Percentiles rank a stretch among this genome's conserved stretches.
Conservation (phyloP, 306 rosid genomes). For the Cucurbita ficifolia region DNA sequence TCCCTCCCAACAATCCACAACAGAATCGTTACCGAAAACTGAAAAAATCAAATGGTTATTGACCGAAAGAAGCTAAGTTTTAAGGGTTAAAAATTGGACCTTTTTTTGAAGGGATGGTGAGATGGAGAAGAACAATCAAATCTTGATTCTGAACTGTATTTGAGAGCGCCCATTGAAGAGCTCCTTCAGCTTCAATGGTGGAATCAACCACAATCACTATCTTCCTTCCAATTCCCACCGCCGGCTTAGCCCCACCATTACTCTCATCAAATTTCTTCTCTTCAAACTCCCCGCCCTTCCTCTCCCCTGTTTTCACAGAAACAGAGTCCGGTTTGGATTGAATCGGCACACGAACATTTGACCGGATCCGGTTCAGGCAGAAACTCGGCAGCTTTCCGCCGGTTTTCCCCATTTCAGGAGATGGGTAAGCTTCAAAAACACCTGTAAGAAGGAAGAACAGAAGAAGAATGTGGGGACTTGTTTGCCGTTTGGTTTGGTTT, state of each 20-base stretch:
- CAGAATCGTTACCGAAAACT: too few relatives aligned
- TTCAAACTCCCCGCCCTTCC: slow-evolving; percentile 5
- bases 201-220: slow-evolving; percentile 92
- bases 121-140: slow-evolving; percentile 53
- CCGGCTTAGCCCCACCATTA: slow-evolving; percentile 23
- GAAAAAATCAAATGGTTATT: too few relatives aligned
- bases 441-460: neutral
- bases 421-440: neutral
- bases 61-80: too few relatives aligned
- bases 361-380: slow-evolving; percentile 76
- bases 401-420: slow-evolving; percentile 52
- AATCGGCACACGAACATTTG: slow-evolving; percentile 55
- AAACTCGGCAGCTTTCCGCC: slow-evolving; percentile 58
- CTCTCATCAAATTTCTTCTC: neutral
- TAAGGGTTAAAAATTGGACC: slow-evolving; percentile 20
- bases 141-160: slow-evolving; percentile 78
- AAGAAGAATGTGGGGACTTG: neutral
- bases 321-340: slow-evolving; percentile 28
- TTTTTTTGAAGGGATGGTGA: slow-evolving; percentile 48
- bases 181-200: slow-evolving; percentile 67
- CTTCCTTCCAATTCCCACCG: slow-evolving; percentile 35
- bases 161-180: slow-evolving; percentile 86
- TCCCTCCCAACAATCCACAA: too few relatives aligned
- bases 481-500: neutral
- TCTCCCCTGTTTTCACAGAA: slow-evolving; percentile 14